Percentiles rank a stretch among this genome's conserved stretches.
These are phyloP conservation scores for Neoscytalidium dimidiatum DNA, from an alignment of 2,329 filamentous ascomycete species.

Conservation along the genomic window DNA sequence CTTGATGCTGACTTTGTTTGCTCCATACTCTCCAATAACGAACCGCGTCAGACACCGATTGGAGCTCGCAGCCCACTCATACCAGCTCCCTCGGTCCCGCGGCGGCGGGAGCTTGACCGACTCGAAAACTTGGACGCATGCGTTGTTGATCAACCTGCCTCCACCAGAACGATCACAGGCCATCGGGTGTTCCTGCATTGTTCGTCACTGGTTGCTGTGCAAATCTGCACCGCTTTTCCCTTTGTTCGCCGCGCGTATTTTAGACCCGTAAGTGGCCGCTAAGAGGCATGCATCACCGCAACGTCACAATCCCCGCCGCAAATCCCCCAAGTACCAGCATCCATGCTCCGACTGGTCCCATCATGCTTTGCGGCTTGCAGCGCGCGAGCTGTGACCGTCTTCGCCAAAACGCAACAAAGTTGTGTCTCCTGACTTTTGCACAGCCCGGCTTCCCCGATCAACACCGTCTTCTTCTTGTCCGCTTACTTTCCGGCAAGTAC, in stretches of 20 bases:
- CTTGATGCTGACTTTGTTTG: too few relatives aligned
- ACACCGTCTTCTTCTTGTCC: not conserved
- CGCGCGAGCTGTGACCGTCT: not conserved
- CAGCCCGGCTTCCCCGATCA: not conserved
- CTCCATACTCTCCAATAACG: not conserved
- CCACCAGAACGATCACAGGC: slow-evolving; percentile 4
- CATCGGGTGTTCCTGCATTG: slow-evolving; percentile 13
- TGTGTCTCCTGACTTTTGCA: not conserved
- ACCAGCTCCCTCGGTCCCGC: not conserved
- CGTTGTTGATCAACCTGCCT: slow-evolving; percentile 15
- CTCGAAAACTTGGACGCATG: slow-evolving; percentile 9
- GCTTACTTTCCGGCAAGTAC: too few relatives aligned
- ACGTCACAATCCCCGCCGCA: slow-evolving; percentile 8
- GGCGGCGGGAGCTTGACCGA: slow-evolving; percentile 11
- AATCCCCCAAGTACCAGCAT: slow-evolving; percentile 6
- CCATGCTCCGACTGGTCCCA: not conserved
- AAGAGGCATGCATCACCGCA: slow-evolving; percentile 2
- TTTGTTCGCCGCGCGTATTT: not conserved
- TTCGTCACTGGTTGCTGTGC: slow-evolving; percentile 9
- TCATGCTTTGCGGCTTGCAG: slow-evolving; percentile 2
- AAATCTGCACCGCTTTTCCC: not conserved
- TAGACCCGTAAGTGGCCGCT: not conserved
- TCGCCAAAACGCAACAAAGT: not conserved
- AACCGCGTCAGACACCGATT: not conserved
- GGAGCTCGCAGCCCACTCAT: not conserved